Evolutionary conservation across 1,284 basidiomycete species (phyloP).

Genomic region (Meripilus lineatus): DNA sequence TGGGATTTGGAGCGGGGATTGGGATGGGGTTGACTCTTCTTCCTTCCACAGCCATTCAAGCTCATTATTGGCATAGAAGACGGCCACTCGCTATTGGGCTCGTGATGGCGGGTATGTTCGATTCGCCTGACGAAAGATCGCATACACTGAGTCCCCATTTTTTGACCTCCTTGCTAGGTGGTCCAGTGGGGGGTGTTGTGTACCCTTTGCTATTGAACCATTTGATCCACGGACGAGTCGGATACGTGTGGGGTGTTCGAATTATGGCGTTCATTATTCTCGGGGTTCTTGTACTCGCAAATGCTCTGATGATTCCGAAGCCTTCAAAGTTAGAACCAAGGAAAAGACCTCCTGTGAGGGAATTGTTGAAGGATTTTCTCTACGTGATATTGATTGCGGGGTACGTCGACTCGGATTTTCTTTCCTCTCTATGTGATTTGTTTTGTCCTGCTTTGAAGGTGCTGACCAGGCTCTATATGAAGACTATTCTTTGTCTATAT

Average conservation of each 20-base stretch:
- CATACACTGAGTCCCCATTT: too few relatives aligned
- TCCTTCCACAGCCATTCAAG: conserved; percentile 12
- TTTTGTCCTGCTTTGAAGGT: too few relatives aligned
- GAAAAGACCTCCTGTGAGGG: background rate
- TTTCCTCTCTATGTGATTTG: too few relatives aligned
- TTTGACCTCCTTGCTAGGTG: conserved; percentile 29
- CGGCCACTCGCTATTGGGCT: conserved; percentile 17
- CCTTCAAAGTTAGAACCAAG: conserved; percentile 12
- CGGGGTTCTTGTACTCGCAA: conserved; percentile 13
- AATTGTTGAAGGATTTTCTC: background rate
- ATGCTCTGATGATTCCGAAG: conserved; percentile 15
- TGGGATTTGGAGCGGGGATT: conserved; percentile 38
- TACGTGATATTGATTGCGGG: too few relatives aligned
- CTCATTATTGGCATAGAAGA: conserved; percentile 10
- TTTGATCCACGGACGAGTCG: conserved; percentile 18
- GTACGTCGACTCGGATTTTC: too few relatives aligned
- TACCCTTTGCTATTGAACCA: conserved; percentile 27
- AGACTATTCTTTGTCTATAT: conserved; percentile 4
- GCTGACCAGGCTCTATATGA: too few relatives aligned
- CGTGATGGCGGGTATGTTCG: conserved; percentile 24
- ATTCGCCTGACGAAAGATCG: too few relatives aligned
- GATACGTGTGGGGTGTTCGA: conserved; percentile 23
- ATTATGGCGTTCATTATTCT: conserved; percentile 12
- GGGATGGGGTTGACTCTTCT: conserved; percentile 33
- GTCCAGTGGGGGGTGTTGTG: conserved; percentile 20